Evolutionary conservation across 768 basidiomycete genomes (phyloP).

Genomic region (Austroboletus festivus): DNA sequence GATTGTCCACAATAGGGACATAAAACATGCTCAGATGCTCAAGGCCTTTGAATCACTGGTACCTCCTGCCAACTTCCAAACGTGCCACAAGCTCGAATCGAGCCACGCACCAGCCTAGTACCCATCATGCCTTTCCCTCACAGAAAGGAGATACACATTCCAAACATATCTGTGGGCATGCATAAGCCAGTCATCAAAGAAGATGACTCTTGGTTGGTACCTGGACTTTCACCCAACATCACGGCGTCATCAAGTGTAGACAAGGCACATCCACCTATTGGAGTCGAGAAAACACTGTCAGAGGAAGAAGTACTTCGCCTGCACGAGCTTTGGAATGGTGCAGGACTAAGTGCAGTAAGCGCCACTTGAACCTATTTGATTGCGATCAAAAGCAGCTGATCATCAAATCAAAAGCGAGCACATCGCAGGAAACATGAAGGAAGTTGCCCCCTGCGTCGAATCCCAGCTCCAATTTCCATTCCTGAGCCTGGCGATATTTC

Average conservation of each 20-base stretch:
- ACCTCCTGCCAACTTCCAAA: not conserved
- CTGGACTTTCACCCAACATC: not conserved
- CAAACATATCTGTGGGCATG: slow-evolving; percentile 15
- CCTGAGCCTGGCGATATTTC: slow-evolving; percentile 3
- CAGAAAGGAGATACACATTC: slow-evolving; percentile 21
- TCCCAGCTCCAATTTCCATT: slow-evolving; percentile 14
- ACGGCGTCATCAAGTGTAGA: not conserved
- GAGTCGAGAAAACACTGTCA: slow-evolving; percentile 18
- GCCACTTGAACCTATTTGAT: not conserved
- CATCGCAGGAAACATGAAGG: slow-evolving; percentile 19
- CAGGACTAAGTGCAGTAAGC: slow-evolving; percentile 22
- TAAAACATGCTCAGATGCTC: not conserved
- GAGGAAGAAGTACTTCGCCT: slow-evolving; percentile 16
- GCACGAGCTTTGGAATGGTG: slow-evolving; percentile 27
- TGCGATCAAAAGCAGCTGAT: not conserved
- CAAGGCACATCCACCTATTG: slow-evolving; percentile 15
- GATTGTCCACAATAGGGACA: slow-evolving; percentile 4
- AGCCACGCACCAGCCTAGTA: not conserved
- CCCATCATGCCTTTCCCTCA: slow-evolving; percentile 7
- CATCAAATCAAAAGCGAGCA: slow-evolving; percentile 15
- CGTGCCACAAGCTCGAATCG: not conserved
- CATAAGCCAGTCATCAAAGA: not conserved
- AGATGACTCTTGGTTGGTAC: not conserved
- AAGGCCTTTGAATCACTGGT: not conserved
- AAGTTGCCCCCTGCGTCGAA: not conserved